phyloP scores from a whole-genome alignment of 441 rosid species.

The Pelargonium myrrhifolium region DNA sequence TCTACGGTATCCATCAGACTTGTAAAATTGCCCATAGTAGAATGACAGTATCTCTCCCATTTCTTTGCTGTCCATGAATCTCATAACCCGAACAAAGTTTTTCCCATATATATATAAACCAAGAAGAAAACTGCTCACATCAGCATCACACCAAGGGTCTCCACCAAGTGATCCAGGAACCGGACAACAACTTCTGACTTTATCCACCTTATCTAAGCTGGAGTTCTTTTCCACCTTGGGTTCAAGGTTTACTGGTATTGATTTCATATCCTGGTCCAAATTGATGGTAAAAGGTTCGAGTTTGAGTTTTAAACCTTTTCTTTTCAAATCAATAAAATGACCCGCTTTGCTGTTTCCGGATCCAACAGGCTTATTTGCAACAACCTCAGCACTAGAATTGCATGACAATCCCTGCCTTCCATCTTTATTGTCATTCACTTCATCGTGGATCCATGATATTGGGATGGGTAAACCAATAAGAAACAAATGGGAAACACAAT shows the following conservation, averaged over 20 bases:
- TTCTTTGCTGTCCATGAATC: conserved; percentile 45
- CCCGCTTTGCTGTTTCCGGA: conserved; percentile 31
- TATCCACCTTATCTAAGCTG: conserved; percentile 12
- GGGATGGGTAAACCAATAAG: conserved; percentile 44
- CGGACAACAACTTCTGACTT: conserved; percentile 21
- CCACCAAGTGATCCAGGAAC: conserved; percentile 35
- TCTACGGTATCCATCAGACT: conserved; percentile 37
- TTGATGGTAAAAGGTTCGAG: conserved; percentile 19
- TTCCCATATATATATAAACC: conserved; percentile 67
- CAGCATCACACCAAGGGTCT: conserved; percentile 42
- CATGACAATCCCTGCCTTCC: conserved; percentile 24
- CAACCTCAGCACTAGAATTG: conserved; percentile 20
- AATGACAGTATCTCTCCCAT: conserved; percentile 56
- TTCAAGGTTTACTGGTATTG: conserved; percentile 19
- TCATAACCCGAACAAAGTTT: conserved; percentile 42
- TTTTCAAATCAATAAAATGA: conserved; percentile 23
- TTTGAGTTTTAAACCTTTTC: conserved; percentile 21
- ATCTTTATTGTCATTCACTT: conserved; percentile 14
- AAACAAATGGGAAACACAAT: conserved; percentile 35
- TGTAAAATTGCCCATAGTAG: conserved; percentile 65
- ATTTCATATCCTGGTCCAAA: conserved; percentile 17
- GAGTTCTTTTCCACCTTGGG: conserved; percentile 12
- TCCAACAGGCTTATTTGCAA: conserved; percentile 29
- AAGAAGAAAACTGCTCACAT: conserved; percentile 52
- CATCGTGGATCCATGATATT: conserved; percentile 32